A percentile compares a stretch with the other conserved stretches of the same genome.
Conservation (phyloP, 1,139 yeast genomes). For the Kurtzmaniella quercitrusa region DNA sequence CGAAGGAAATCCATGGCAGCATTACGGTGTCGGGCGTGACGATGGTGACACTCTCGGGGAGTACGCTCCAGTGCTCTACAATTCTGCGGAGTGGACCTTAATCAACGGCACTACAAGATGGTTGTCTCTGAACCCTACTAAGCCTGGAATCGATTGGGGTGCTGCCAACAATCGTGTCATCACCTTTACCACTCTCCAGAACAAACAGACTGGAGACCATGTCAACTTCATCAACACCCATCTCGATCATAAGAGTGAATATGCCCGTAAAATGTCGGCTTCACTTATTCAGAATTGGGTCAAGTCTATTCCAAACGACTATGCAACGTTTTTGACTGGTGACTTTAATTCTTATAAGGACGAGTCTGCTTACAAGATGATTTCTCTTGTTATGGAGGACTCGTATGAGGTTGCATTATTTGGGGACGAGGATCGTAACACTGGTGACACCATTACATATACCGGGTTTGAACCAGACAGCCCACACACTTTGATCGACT, state of each 20-base stretch:
- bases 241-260: conserved; percentile 39
- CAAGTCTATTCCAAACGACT: conserved; percentile 20
- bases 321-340: conserved; percentile 33
- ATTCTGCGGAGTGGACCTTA: conserved; percentile 25
- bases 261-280: conserved; percentile 29
- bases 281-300: conserved; percentile 29
- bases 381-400: conserved; percentile 21
- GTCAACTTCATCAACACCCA: conserved; percentile 41
- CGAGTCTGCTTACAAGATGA: conserved; percentile 29
- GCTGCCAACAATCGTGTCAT: conserved; percentile 41
- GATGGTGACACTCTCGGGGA: conserved; percentile 44
- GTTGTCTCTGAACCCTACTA: conserved; percentile 38
- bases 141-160: conserved; percentile 39
- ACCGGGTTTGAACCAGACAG: conserved; percentile 34
- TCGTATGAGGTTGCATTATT: conserved; percentile 16
- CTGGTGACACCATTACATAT: conserved; percentile 28
- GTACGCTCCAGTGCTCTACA: conserved; percentile 41
- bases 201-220: conserved; percentile 16
- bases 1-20: conserved; percentile 25
- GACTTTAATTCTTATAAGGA: conserved; percentile 34
- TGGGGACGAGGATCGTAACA: conserved; percentile 14
- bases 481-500: conserved; percentile 20
- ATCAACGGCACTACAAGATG: conserved; percentile 36
- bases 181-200: conserved; percentile 31
- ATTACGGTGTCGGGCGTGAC: conserved; percentile 47